Percentiles rank a stretch among this genome's conserved stretches.
phyloP scores from a whole-genome alignment of 1,284 basidiomycete species.

The Omphalotus olearius region DNA sequence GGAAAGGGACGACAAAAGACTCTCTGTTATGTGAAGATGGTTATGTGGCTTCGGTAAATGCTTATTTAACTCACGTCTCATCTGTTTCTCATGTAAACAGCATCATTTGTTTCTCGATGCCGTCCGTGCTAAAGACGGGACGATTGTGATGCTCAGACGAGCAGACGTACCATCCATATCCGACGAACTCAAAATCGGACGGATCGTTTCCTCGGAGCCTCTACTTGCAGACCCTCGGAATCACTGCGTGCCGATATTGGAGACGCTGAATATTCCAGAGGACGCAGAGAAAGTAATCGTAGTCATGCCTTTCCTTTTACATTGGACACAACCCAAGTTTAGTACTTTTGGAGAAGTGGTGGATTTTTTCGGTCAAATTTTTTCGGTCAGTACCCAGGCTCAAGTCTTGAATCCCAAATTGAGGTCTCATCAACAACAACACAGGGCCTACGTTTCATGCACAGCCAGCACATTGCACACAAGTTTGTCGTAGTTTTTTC shows the following conservation, averaged over 20 bases:
- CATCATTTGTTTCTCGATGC: constrained; percentile 2
- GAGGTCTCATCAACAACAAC: background rate
- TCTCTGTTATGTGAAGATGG: constrained; percentile 8
- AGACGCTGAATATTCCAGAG: constrained; percentile 19
- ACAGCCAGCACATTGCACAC: constrained; percentile 26
- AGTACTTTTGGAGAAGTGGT: constrained; percentile 30
- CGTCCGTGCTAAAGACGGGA: constrained; percentile 4
- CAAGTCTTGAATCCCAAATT: background rate
- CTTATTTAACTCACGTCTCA: background rate
- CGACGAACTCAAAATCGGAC: constrained; percentile 9
- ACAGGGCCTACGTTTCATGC: constrained; percentile 29
- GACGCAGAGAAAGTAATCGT: constrained; percentile 18
- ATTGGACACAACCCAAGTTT: constrained; percentile 23
- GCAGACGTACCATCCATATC: constrained; percentile 2
- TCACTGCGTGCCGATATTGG: constrained; percentile 21
- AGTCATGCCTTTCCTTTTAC: constrained; percentile 29
- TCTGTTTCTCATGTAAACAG: background rate
- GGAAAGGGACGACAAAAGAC: constrained; percentile 4
- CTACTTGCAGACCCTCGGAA: constrained; percentile 20
- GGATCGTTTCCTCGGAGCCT: constrained; percentile 1
- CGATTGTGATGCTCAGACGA: constrained; percentile 6
- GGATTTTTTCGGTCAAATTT: constrained; percentile 29
- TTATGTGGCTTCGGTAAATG: background rate
- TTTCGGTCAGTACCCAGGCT: constrained; percentile 25
- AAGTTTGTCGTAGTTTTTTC: constrained; percentile 17